Conservation (phyloP, 2,329 filamentous ascomycete genomes). For the Sporothrix schenckii region DNA sequence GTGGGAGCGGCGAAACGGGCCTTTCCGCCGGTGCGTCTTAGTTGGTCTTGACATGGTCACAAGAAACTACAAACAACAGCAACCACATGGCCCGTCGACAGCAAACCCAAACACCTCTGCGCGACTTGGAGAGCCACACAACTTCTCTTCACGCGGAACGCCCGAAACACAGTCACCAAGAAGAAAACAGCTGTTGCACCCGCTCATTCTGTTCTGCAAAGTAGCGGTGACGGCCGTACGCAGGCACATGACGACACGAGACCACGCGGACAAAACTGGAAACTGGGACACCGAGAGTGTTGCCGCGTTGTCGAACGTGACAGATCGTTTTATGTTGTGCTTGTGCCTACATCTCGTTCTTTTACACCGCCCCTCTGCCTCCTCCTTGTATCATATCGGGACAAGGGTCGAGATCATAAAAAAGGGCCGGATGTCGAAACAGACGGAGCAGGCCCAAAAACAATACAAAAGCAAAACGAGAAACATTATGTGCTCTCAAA, state of each 20-base stretch:
- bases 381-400: not conserved
- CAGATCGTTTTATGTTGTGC: not conserved
- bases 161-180: not conserved
- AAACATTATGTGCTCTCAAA: too few species aligned
- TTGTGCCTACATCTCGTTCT: not conserved
- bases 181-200: not conserved
- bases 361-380: not conserved
- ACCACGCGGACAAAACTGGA: not conserved
- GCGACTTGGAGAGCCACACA: constrained; percentile 11
- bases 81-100: not conserved
- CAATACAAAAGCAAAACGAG: too few species aligned
- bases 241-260: not conserved
- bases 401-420: not conserved
- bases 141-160: not conserved
- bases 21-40: not conserved
- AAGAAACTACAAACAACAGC: not conserved
- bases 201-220: not conserved
- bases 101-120: not conserved
- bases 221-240: constrained; percentile 21
- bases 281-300: not conserved
- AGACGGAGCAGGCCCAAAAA: too few species aligned
- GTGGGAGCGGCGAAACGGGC: not conserved
- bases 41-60: not conserved
- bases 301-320: constrained; percentile 20
- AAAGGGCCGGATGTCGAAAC: not conserved